These are phyloP conservation scores for Pseudoscleropodium purum DNA, from an alignment of 225 moss, liverwort and hornwort genomes.

Conservation along the genomic window DNA sequence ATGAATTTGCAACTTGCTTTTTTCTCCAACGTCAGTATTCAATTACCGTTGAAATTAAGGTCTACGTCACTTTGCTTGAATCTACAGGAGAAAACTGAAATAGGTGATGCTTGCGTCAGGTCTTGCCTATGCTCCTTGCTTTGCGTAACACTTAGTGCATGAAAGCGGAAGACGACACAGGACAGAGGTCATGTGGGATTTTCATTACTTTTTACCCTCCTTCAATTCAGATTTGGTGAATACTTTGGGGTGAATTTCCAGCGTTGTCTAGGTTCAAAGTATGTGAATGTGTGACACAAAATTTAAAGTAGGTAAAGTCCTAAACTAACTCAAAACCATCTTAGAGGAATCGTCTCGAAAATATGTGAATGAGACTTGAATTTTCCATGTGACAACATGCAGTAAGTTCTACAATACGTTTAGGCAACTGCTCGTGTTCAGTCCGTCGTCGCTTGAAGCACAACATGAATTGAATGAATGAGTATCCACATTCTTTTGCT, in stretches of 20 bases:
- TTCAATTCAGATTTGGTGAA: background rate
- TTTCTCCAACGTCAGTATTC: background rate
- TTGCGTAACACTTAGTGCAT: background rate
- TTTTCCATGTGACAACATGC: background rate
- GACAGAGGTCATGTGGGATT: background rate
- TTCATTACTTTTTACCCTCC: background rate
- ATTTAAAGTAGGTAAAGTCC: background rate
- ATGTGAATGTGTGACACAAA: background rate
- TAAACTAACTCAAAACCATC: background rate
- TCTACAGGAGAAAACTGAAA: background rate
- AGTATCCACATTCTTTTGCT: background rate
- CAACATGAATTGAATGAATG: background rate
- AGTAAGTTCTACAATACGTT: background rate
- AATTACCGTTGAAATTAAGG: background rate
- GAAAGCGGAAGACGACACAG: background rate
- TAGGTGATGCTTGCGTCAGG: background rate
- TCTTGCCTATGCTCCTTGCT: background rate
- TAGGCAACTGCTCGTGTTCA: background rate
- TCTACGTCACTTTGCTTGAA: background rate
- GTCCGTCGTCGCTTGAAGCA: background rate
- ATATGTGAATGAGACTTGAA: background rate
- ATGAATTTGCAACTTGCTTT: background rate
- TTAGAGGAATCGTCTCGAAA: no score
- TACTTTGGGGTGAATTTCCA: background rate
- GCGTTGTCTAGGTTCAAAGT: background rate